phyloP scores from a whole-genome alignment of 1,284 basidiomycete genomes.

The Leccinum fuscescens region DNA sequence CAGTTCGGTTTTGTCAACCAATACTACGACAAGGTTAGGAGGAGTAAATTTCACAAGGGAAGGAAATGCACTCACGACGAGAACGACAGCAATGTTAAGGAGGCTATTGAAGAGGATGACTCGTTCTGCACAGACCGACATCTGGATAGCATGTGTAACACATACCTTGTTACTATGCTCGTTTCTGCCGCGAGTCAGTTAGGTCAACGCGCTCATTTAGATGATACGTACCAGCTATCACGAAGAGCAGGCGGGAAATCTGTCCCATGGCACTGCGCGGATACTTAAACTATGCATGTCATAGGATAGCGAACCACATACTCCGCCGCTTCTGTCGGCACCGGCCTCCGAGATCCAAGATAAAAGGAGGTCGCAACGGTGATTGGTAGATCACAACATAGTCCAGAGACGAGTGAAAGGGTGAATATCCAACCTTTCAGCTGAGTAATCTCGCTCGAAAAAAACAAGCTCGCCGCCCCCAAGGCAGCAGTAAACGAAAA shows the following conservation, averaged over 20 bases:
- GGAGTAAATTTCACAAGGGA: background rate
- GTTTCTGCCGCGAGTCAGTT: conserved; percentile 20
- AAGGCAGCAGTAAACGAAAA: conserved; percentile 24
- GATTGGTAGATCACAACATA: conserved; percentile 22
- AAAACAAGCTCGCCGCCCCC: conserved; percentile 23
- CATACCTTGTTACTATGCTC: conserved; percentile 17
- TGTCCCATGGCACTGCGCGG: conserved; percentile 4
- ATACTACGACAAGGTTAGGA: conserved; percentile 12
- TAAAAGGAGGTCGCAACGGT: conserved; percentile 11
- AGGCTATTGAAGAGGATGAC: conserved; percentile 9
- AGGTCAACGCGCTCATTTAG: background rate
- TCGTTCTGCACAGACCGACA: background rate
- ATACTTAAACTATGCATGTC: background rate
- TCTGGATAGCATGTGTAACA: background rate
- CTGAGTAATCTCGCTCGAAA: conserved; percentile 1
- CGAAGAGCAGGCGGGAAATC: conserved; percentile 6
- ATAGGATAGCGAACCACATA: background rate
- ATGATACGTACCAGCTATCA: conserved; percentile 16
- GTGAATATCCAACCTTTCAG: conserved; percentile 22
- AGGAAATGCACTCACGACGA: conserved; percentile 15
- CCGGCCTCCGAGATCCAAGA: conserved; percentile 9
- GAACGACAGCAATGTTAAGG: conserved; percentile 2
- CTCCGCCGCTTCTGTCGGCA: conserved; percentile 1
- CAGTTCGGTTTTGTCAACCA: conserved; percentile 17
- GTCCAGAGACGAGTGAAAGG: conserved; percentile 17